These are phyloP conservation scores for Penicillium palitans DNA, from an alignment of 2,329 filamentous ascomycete species.

Conservation along the genomic window DNA sequence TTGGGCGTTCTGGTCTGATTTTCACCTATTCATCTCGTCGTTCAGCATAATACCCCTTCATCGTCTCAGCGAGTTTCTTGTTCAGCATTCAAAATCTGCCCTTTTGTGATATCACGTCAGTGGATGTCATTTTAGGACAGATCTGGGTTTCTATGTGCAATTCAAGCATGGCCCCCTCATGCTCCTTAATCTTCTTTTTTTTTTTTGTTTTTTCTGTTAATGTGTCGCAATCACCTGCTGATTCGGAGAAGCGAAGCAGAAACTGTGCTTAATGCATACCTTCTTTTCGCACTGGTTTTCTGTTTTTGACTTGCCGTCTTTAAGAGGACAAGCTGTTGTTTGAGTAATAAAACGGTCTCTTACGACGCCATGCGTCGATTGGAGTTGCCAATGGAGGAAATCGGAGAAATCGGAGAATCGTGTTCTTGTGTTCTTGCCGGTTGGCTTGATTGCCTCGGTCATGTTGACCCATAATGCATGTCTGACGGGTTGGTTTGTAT, in stretches of 20 bases:
- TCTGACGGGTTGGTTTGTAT: background rate
- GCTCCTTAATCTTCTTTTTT: background rate
- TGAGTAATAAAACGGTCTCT: background rate
- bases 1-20: background rate
- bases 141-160: background rate
- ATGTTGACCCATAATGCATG: background rate
- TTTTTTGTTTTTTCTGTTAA: no score
- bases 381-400: background rate
- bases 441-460: background rate
- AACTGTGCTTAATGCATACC: background rate
- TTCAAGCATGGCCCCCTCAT: background rate
- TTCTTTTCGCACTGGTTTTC: background rate
- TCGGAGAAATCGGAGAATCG: background rate
- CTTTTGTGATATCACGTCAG: background rate
- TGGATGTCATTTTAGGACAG: background rate
- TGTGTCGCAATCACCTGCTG: no score
- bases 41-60: background rate
- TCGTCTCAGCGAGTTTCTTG: background rate
- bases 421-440: background rate
- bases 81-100: background rate
- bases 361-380: background rate
- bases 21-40: background rate
- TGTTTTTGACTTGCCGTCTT: background rate
- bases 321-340: background rate
- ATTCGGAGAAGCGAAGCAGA: background rate